These are phyloP conservation scores for Alternaria sp. DNA, from an alignment of 2,329 filamentous ascomycete species.

Conservation along the genomic window DNA sequence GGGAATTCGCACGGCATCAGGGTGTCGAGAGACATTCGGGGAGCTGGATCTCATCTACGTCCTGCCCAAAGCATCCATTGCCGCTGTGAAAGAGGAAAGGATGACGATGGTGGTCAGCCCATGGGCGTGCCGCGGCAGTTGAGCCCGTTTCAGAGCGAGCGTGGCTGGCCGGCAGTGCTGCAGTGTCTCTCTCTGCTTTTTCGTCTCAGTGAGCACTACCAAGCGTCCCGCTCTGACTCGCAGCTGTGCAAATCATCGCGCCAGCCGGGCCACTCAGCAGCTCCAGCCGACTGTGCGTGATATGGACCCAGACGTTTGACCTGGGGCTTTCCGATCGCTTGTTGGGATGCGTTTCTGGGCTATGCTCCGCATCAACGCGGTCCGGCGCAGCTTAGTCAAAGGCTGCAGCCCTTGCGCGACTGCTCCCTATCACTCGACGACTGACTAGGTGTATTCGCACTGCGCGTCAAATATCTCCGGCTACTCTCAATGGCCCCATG, in stretches of 20 bases:
- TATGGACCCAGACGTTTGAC: constrained; percentile 31
- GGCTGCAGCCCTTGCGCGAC: constrained; percentile 15
- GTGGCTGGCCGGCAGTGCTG: constrained; percentile 32
- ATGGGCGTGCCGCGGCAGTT: constrained; percentile 34
- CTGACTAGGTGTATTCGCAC: constrained; percentile 24
- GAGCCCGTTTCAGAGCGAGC: constrained; percentile 37
- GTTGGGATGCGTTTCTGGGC: constrained; percentile 24
- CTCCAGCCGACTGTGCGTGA: constrained; percentile 10
- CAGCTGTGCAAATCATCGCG: constrained; percentile 45
- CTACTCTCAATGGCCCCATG: constrained; percentile 35
- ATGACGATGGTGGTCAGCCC: constrained; percentile 25
- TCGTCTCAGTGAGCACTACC: constrained; percentile 12
- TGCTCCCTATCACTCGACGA: constrained; percentile 35
- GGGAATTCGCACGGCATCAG: constrained; percentile 20
- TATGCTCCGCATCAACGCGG: constrained; percentile 8
- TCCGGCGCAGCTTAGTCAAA: constrained; percentile 34
- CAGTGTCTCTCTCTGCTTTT: constrained; percentile 21
- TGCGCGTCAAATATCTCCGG: constrained; percentile 42
- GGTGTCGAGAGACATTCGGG: constrained; percentile 16
- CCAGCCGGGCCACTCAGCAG: constrained; percentile 38
- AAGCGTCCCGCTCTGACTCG: constrained; percentile 35
- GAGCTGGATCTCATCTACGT: constrained; percentile 21
- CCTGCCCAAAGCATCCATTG: constrained; percentile 37
- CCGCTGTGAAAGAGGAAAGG: constrained; percentile 37
- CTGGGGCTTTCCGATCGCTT: constrained; percentile 33